These are phyloP conservation scores for Cladosporium austrohemisphaericum DNA, from an alignment of 2,329 filamentous ascomycete genomes.

Conservation along the genomic window DNA sequence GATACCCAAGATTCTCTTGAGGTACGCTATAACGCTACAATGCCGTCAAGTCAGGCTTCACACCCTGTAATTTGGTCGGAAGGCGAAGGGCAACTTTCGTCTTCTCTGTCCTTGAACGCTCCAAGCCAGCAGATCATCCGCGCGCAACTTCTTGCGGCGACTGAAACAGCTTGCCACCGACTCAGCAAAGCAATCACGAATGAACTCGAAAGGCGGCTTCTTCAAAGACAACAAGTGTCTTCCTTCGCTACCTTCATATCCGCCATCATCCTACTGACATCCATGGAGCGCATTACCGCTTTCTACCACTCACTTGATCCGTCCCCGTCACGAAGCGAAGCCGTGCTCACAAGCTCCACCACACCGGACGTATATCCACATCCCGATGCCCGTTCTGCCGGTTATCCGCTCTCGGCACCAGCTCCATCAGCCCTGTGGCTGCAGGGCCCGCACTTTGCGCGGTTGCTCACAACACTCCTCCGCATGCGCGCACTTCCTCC, in stretches of 20 bases:
- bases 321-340: background rate
- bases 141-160: constrained; percentile 52
- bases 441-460: constrained; percentile 56
- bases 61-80: background rate
- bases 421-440: constrained; percentile 49
- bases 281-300: constrained; percentile 58
- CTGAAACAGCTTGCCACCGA: constrained; percentile 52
- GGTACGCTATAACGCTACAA: background rate
- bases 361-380: background rate
- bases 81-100: background rate
- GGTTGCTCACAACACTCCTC: constrained; percentile 55
- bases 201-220: constrained; percentile 56
- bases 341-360: background rate
- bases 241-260: constrained; percentile 59
- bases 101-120: background rate
- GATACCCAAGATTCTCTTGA: background rate
- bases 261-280: constrained; percentile 55
- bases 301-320: constrained; percentile 40
- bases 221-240: constrained; percentile 55
- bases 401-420: constrained; percentile 11
- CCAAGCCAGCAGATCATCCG: constrained; percentile 46
- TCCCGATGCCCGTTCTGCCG: background rate
- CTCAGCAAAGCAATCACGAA: constrained; percentile 55
- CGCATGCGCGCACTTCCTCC: constrained; percentile 53
- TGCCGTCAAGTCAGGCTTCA: background rate